Conservation (phyloP, 2,329 filamentous ascomycete species). For the Penicillium corylophilum region DNA sequence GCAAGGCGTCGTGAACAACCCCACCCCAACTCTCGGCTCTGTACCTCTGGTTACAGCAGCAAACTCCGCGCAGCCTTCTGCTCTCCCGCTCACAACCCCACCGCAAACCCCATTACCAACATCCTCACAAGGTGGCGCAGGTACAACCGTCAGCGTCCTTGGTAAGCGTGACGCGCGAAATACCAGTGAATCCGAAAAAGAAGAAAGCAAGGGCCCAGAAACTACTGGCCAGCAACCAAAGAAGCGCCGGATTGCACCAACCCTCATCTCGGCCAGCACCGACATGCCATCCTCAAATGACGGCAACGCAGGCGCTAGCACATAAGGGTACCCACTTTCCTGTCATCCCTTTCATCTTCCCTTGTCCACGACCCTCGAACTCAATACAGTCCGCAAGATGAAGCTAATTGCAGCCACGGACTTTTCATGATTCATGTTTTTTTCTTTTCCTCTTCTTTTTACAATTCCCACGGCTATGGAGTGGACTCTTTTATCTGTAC, state of each 20-base stretch:
- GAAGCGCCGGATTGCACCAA: conserved; percentile 70
- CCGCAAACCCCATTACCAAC: conserved; percentile 74
- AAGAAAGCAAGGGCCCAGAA: conserved; percentile 37
- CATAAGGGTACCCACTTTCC: neutral
- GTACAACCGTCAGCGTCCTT: conserved; percentile 55
- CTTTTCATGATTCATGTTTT: conserved; percentile 25
- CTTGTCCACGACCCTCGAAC: neutral
- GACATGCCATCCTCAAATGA: conserved; percentile 13
- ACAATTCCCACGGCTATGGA: conserved; percentile 2
- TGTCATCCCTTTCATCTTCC: neutral
- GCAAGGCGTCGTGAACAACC: conserved; percentile 65
- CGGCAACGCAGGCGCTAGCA: neutral
- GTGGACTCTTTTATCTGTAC: neutral
- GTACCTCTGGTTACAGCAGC: conserved; percentile 75
- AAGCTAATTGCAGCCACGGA: neutral
- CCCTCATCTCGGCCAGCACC: conserved; percentile 49
- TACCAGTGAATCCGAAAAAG: conserved; percentile 46
- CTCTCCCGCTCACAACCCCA: conserved; percentile 77
- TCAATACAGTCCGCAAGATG: neutral
- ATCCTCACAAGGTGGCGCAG: conserved; percentile 54
- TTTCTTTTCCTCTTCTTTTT: conserved; percentile 7
- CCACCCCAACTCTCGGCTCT: conserved; percentile 72
- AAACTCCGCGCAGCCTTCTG: conserved; percentile 55
- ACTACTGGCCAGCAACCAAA: conserved; percentile 58
- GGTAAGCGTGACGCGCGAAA: conserved; percentile 50